Percentiles rank a stretch among this genome's conserved stretches.
These are phyloP conservation scores for Selenicereus undatus DNA, from an alignment of 148 eudicot species.

Conservation along the genomic window DNA sequence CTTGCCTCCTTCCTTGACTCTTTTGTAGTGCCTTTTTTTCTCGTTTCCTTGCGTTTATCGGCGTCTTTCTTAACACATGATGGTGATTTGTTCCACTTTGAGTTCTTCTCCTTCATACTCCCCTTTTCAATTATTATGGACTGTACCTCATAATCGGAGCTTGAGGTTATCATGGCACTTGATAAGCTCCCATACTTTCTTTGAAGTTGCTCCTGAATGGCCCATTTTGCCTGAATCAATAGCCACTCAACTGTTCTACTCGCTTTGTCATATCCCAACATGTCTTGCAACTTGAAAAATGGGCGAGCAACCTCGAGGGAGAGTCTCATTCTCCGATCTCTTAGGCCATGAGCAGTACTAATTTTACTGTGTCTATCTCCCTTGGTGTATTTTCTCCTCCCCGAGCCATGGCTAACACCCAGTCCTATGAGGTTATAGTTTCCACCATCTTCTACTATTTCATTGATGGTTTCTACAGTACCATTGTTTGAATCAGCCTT, in stretches of 20 bases:
- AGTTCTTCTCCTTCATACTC: not conserved
- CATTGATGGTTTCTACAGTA: constrained; percentile 2
- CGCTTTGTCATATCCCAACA: constrained; percentile 29
- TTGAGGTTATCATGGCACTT: constrained; percentile 26
- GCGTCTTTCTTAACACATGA: not conserved
- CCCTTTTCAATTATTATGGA: not conserved
- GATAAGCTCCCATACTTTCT: constrained; percentile 20
- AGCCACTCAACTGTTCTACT: constrained; percentile 29
- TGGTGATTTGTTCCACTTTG: constrained; percentile 5
- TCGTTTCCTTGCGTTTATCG: not conserved
- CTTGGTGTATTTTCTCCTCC: constrained; percentile 12
- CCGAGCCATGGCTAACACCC: not conserved
- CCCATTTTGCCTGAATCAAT: constrained; percentile 14
- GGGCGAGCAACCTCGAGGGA: constrained; percentile 22
- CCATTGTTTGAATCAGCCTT: constrained; percentile 17
- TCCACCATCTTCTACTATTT: not conserved
- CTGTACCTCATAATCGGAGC: constrained; percentile 33
- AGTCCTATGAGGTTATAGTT: not conserved
- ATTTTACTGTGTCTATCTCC: constrained; percentile 32
- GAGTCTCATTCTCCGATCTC: constrained; percentile 29
- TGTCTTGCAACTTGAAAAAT: constrained; percentile 26
- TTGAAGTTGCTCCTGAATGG: constrained; percentile 20
- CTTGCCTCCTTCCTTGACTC: constrained; percentile 44
- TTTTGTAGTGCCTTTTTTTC: constrained; percentile 21
- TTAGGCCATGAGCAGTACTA: constrained; percentile 21